Conservation (phyloP, 1,284 basidiomycete genomes). For the Singerocomus inundabilis region DNA sequence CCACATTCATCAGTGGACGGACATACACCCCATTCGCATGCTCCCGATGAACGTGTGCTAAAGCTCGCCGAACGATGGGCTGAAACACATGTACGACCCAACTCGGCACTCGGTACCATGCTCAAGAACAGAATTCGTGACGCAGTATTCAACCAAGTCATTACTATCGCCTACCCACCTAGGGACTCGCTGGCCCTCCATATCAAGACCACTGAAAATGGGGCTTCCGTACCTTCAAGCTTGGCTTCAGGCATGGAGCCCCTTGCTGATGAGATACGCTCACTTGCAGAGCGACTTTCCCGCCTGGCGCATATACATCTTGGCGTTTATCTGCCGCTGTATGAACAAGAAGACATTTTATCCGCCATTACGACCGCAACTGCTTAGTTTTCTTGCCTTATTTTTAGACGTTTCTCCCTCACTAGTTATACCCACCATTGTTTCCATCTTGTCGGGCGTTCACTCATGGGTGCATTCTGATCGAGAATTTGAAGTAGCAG, state of each 20-base stretch:
- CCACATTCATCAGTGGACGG: slow-evolving; percentile 12
- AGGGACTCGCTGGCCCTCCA: slow-evolving; percentile 36
- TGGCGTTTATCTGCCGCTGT: slow-evolving; percentile 69
- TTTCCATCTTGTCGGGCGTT: slow-evolving; percentile 30
- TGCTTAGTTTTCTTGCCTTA: slow-evolving; percentile 22
- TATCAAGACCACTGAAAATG: slow-evolving; percentile 17
- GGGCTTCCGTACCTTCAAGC: slow-evolving; percentile 20
- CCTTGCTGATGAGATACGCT: slow-evolving; percentile 63
- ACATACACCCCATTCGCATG: slow-evolving; percentile 25
- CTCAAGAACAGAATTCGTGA: slow-evolving; percentile 62
- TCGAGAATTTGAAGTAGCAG: slow-evolving; percentile 30
- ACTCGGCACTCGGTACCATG: slow-evolving; percentile 55
- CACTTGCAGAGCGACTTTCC: slow-evolving; percentile 65
- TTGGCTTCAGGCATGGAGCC: slow-evolving; percentile 63
- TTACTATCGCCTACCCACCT: slow-evolving; percentile 48
- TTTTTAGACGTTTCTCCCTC: slow-evolving; percentile 26
- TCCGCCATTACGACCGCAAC: slow-evolving; percentile 22
- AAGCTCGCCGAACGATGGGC: slow-evolving; percentile 64
- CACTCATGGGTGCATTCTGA: slow-evolving; percentile 25
- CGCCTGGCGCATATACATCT: slow-evolving; percentile 71
- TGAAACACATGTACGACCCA: slow-evolving; percentile 54
- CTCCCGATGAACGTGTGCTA: slow-evolving; percentile 51
- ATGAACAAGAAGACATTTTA: slow-evolving; percentile 64
- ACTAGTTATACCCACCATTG: slow-evolving; percentile 32
- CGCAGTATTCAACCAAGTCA: slow-evolving; percentile 60